Evolutionary conservation across 1,139 yeast species (phyloP), one percentile per base, ranked within the genome.

Genomic region (Nakaseomyces bracarensis): DNA sequence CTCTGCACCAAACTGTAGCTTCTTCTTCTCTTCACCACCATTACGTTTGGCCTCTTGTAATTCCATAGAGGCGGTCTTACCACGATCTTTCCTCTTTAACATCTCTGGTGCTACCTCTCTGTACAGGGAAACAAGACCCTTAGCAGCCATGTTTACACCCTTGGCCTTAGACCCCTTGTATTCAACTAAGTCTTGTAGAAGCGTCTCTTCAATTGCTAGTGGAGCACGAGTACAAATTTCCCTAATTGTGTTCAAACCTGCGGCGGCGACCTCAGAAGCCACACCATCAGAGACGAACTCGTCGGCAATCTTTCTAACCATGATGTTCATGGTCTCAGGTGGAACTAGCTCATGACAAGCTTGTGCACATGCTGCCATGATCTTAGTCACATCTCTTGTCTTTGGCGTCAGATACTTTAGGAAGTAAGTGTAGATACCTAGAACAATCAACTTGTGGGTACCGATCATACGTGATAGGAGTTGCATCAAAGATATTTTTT

Each of bases 271-370:
- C 65, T 91, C 96, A 19, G 95, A 81, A 9, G 97, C 87, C 30
- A 91, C 98, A 70, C 98, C 98, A 60, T 91, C 97, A 54, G 95
- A 84, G 37, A 91, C 96, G 58, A 91, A 91, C 65, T 93, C 98
- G 65, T 91, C 95, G 2, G 98, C 97, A 54, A 91, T 80, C 61
- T 89, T 91, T 46, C 95, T 75, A 8, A 91, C 81, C 51, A 91
- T 77, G 39, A 82, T 79, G 39, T 74, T 69, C 45, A 91, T 76
- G 11, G 79, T 77, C 61, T 93, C 98, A 1, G 98, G 98, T 25
- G 99, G 98, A 6, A 91, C 96, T 57, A 89, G 71, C 57, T 93
- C 97, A 61, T 91, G 99, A 23, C 95, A 77, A 0, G 97, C 87
- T 66, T 93, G 98, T 0, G 97, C 99, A 40, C 85, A 74, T 3